Conservation (phyloP, 306 rosid genomes). For the Cercis canadensis region DNA sequence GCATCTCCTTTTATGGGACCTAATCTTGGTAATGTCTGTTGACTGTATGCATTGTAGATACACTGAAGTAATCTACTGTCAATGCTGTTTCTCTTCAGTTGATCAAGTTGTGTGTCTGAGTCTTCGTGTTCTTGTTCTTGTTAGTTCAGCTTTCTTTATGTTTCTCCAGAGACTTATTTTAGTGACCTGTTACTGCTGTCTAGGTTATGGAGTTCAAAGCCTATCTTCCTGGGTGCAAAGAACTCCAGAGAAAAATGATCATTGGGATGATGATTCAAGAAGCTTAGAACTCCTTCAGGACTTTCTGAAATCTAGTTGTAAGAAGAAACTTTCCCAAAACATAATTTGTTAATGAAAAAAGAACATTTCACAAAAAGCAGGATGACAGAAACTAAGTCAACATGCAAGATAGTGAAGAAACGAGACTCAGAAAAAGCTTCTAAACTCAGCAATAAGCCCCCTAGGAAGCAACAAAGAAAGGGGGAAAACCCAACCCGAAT, state of each 20-base stretch:
- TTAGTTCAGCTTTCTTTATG: constrained; percentile 19
- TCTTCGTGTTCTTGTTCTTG: constrained; percentile 18
- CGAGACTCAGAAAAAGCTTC: constrained; percentile 72
- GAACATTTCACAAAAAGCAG: constrained; percentile 54
- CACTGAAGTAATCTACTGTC: constrained; percentile 8
- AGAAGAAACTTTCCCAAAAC: constrained; percentile 66
- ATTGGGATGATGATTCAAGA: constrained; percentile 85
- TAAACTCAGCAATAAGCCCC: constrained; percentile 57
- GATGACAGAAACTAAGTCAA: constrained; percentile 64
- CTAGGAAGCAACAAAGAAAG: constrained; percentile 80
- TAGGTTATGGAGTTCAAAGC: constrained; percentile 88
- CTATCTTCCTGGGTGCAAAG: constrained; percentile 89
- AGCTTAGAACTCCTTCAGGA: constrained; percentile 83
- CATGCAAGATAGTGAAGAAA: constrained; percentile 73
- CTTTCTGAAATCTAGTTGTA: constrained; percentile 74
- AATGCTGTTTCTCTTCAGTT: constrained; percentile 15
- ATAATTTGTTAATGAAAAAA: constrained; percentile 71
- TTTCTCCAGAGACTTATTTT: constrained; percentile 28
- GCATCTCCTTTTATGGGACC: constrained; percentile 25
- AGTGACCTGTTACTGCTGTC: constrained; percentile 39
- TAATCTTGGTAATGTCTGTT: constrained; percentile 4
- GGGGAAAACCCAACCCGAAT: constrained; percentile 74
- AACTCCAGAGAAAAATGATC: constrained; percentile 89
- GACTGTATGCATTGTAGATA: constrained; percentile 25
- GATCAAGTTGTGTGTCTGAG: constrained; percentile 13